Percentiles rank a stretch among this genome's conserved stretches.
Conservation (phyloP, 768 basidiomycete genomes). For the Suillus clintonianus region DNA sequence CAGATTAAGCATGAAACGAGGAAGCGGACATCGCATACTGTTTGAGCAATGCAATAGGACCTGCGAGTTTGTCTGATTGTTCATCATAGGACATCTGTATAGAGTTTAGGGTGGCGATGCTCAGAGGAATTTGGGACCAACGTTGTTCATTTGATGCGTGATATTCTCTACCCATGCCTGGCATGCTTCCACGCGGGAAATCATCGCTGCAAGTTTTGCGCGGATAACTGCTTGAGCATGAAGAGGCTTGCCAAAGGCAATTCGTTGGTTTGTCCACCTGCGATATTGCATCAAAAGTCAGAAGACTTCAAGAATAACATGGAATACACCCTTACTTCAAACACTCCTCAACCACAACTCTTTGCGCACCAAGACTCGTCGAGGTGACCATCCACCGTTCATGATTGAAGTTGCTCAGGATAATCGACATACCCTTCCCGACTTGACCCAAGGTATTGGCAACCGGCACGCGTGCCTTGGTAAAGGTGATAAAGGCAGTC, state of each 20-base stretch:
- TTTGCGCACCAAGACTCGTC: conserved; percentile 72
- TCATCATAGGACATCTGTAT: conserved; percentile 82
- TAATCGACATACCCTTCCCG: conserved; percentile 81
- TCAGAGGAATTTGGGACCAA: conserved; percentile 30
- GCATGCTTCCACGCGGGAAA: conserved; percentile 80
- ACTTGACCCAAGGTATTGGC: conserved; percentile 87
- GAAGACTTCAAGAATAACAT: background rate
- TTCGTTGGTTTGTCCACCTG: conserved; percentile 87
- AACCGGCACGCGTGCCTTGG: conserved; percentile 80
- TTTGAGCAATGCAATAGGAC: conserved; percentile 85
- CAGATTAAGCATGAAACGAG: background rate
- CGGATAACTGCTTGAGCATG: conserved; percentile 85
- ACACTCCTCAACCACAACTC: conserved; percentile 86
- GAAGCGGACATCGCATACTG: conserved; percentile 51
- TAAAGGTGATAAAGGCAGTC: conserved; percentile 83
- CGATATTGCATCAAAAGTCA: conserved; percentile 12
- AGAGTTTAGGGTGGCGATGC: background rate
- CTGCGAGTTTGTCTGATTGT: conserved; percentile 85
- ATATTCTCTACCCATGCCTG: conserved; percentile 91
- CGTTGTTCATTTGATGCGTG: conserved; percentile 92
- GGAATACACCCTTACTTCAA: conserved; percentile 56
- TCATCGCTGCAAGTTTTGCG: conserved; percentile 86
- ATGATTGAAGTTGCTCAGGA: conserved; percentile 86
- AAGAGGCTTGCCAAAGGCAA: conserved; percentile 89
- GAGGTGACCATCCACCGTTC: conserved; percentile 87